These are phyloP conservation scores for Zasmidium citrigriseum DNA, from an alignment of 2,329 filamentous ascomycete genomes.

Conservation along the genomic window DNA sequence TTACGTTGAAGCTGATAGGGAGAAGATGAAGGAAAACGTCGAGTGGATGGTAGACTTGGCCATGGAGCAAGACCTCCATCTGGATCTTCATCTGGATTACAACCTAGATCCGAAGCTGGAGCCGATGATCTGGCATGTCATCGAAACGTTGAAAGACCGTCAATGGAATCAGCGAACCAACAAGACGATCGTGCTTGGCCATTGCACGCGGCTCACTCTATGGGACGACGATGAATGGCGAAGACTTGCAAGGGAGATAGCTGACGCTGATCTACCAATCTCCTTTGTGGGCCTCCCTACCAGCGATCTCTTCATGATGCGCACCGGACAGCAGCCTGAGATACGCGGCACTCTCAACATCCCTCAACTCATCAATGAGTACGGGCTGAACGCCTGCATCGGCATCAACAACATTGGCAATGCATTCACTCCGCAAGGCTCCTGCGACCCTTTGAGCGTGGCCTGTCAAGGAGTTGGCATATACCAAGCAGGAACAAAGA, in stretches of 20 bases:
- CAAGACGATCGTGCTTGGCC: conserved; percentile 62
- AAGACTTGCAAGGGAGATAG: conserved; percentile 51
- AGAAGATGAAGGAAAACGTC: conserved; percentile 58
- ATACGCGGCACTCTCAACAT: conserved; percentile 63
- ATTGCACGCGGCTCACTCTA: conserved; percentile 67
- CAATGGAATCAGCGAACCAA: conserved; percentile 51
- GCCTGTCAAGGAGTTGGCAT: conserved; percentile 65
- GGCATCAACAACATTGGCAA: conserved; percentile 74
- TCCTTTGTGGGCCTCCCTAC: conserved; percentile 70
- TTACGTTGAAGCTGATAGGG: conserved; percentile 62
- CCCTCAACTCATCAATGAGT: conserved; percentile 59
- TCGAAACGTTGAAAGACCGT: conserved; percentile 52
- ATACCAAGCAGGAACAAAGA: conserved; percentile 66
- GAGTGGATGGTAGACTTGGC: conserved; percentile 63
- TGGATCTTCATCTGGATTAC: conserved; percentile 75
- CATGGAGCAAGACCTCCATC: conserved; percentile 52
- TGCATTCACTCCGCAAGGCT: conserved; percentile 71
- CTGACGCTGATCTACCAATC: conserved; percentile 55
- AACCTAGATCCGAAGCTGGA: conserved; percentile 56
- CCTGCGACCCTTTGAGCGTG: conserved; percentile 64
- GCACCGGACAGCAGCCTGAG: conserved; percentile 38
- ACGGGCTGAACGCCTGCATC: conserved; percentile 61
- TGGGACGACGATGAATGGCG: conserved; percentile 54
- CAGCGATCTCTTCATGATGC: conserved; percentile 73
- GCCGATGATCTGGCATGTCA: conserved; percentile 56